Evolutionary conservation across 2,329 filamentous ascomycete species (phyloP), one percentile per base, ranked within the genome.

Genomic region (Stagonosporopsis cucurbitacearum): DNA sequence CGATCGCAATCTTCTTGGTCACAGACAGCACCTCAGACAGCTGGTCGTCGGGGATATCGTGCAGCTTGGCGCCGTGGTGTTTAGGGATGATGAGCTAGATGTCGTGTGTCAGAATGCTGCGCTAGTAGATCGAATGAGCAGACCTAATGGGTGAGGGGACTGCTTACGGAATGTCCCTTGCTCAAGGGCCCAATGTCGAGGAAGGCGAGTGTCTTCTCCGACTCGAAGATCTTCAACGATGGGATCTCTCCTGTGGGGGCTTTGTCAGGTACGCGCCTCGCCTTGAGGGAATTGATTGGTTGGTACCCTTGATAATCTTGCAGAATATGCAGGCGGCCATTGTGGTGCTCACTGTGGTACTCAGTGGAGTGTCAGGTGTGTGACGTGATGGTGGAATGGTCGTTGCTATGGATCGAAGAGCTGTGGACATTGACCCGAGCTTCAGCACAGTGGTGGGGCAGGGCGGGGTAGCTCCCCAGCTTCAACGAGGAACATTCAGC

Each of bases 141-240:
- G 8, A 3, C 25, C 12, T 8, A 8, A n/a, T 17, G 15, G 12
- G 11, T n/a, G 5, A n/a, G n/a, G 20, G 19, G 28, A 32, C 11
- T n/a, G 57, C 87, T 69, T 82, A 97, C 94, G 64, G 93, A 91
- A 73, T 99, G 95, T 53, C 95, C 95, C 72, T 85, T 85, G 77
- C 88, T 92, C 20, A 98, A 81, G 4, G 95, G 95, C 63, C 92
- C 88, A 78, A 99, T 97, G 77, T 99, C 95, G 64, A 99, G 89
- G 77, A 99, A 99, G 9, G 95, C 95, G 60, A 96, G 83, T 41
- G 94, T 91, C 81, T 94, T 96, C 33, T 96, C 90, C 69, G 86
- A 95, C 80, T 99, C 95, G 74, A 91, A 93, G 78, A 99, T 88
- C 85, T 97, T 99, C 83, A 98, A 89, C 67, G 87, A 94, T 44